Base-by-base conservation (phyloP, 2,329 filamentous ascomycete genomes). In the Acephala macrosclerotiorum region DNA sequence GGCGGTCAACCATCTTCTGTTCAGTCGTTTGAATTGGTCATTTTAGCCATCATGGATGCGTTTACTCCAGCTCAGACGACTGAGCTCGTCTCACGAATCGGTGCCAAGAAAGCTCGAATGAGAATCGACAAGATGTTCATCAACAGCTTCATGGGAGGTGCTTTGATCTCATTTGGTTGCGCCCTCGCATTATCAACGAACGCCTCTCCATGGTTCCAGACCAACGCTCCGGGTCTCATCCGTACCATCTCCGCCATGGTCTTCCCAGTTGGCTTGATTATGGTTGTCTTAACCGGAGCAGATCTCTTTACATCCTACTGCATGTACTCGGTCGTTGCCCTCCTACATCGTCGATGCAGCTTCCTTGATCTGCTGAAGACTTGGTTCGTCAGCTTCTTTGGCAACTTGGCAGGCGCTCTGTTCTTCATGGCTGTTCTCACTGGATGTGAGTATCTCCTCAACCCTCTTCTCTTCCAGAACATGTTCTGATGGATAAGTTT, bases 41-140 rank as follows among this genome's bases (percentile, higher is more conserved):
- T 14, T 33, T 16, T 18, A 47, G 45, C 38, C 61, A 68, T 33
- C 57, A 74, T 75, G 73, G 73, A 83, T 65, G 76, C 81, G 4
- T 83, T 83, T 71, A 81, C 81, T 4, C 81, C 83, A 0, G 70
- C 74, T 16, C 80, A 87, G 75, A 81, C 84, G 40, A 81, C 81
- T 8, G 83, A 86, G 75, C 75, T 85, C 18, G 78, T 84, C 63
- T 81, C 80, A 0, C 79, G 82, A 12, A 78, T 81, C n/a, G 85
- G 84, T 5, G 77, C 78, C 29, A 78, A 78, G 61, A 87, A 87
- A 72, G 83, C 82, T 11, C 79, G 82, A 63, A 86, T 83, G 82
- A 78, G 83, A 11, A 75, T 81, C 3, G 81, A 85, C 71, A 86
- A 86, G 68, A 77, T 85, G 47, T 85, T 86, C 68, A 70, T 84